These are phyloP conservation scores for Fusarium beomiforme DNA, from an alignment of 2,329 filamentous ascomycete species.

Conservation along the genomic window DNA sequence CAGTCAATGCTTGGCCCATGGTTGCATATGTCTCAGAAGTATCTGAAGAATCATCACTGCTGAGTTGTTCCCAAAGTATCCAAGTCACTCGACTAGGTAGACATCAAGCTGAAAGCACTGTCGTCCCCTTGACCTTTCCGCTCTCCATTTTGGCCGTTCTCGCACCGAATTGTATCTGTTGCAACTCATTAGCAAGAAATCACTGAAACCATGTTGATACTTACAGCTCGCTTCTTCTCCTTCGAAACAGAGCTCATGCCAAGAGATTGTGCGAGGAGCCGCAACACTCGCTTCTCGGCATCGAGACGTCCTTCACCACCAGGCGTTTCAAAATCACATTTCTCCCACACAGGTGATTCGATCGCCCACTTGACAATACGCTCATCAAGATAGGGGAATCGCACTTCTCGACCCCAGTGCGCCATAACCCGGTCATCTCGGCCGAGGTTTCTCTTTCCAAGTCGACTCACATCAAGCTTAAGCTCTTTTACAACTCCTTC, in stretches of 20 bases:
- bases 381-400: slow-evolving; percentile 93
- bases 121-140: slow-evolving; percentile 74
- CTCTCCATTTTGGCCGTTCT: slow-evolving; percentile 85
- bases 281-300: slow-evolving; percentile 81
- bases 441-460: slow-evolving; percentile 94
- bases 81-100: slow-evolving; percentile 31
- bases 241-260: slow-evolving; percentile 76
- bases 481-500: slow-evolving; percentile 81
- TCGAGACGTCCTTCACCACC: slow-evolving; percentile 62
- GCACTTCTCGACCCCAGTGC: slow-evolving; percentile 87
- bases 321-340: slow-evolving; percentile 82
- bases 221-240: slow-evolving; percentile 93
- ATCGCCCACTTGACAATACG: slow-evolving; percentile 84
- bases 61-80: slow-evolving; percentile 33
- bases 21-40: slow-evolving; percentile 70
- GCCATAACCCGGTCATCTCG: slow-evolving; percentile 92
- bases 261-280: slow-evolving; percentile 78
- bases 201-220: slow-evolving; percentile 44
- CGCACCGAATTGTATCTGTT: slow-evolving; percentile 82
- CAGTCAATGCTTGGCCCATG: slow-evolving; percentile 29
- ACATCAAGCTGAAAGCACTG: slow-evolving; percentile 59
- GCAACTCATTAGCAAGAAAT: slow-evolving; percentile 17
- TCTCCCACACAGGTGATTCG: slow-evolving; percentile 77
- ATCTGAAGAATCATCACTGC: slow-evolving; percentile 79
- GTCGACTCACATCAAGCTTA: slow-evolving; percentile 81